Base-by-base conservation (phyloP, 2,329 filamentous ascomycete genomes). In the Fusarium compactum region DNA sequence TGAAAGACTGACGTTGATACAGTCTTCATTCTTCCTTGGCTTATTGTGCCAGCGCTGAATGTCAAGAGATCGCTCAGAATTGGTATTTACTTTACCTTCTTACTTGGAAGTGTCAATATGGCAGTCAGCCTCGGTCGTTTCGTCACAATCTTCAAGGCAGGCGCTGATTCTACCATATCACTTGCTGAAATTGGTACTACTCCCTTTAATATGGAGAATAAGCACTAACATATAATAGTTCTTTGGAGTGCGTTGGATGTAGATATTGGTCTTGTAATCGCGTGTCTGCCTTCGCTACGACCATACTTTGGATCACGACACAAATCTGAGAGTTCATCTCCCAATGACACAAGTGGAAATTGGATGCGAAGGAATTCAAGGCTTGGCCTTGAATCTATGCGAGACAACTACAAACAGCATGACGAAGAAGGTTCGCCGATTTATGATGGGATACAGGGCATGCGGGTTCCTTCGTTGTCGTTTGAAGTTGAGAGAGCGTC, bases 91-190 rank as follows among this genome's bases (percentile, higher is more conserved):
- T 70, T 67, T 2, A 70, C 66, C 0, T 72, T 72, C 18, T 50
- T 72, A 1, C 55, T 72, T 6, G 69, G 69, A 1, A 72, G 12
- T 12, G 52, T 70, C 32, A 72, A 72, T n/a, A 72, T 72, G 8
- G 66, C 52, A 0, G 45, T 72, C 1, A 72, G 69, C 2, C 55
- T 72, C 0, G 53, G 67, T 3, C 66, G 69, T 0, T 72, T 72
- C 9, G 25, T 72, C 12, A 60, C 25, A 15, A 67, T 72, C 10
- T 66, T 57, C 41, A 32, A 52, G 5, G 66, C 69, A 1, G 69
- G 62, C 0, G 45, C 54, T 3, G 69, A 72, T 8, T 61, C 52
- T 0, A 18, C 25, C 0, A 67, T 72, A 4, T 72, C 69, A 1
- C 24, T 72, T 0, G 58, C 69, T 14, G 46, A 48, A 8, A 64